Evolutionary conservation across 208 protist genomes (phyloP).

Genomic region (Acanthamoeba healyi): DNA sequence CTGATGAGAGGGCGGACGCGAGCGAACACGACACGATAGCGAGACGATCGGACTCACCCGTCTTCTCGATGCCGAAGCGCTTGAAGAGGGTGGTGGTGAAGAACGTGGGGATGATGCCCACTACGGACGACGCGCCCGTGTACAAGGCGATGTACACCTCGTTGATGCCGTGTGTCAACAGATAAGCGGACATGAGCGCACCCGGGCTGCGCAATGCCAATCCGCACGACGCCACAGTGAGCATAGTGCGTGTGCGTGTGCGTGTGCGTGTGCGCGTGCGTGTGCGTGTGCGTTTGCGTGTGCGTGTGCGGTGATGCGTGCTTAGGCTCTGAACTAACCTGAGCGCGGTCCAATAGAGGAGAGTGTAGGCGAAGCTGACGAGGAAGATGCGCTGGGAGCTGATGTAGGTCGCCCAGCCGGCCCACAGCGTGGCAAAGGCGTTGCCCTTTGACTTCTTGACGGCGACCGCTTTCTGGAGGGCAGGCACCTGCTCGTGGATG

Average conservation of each 20-base stretch:
- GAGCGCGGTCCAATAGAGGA: slow-evolving; percentile 60
- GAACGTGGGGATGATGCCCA: slow-evolving; percentile 64
- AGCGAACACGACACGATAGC: neutral
- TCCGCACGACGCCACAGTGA: no score
- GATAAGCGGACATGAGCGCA: slow-evolving; percentile 51
- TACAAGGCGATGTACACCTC: slow-evolving; percentile 43
- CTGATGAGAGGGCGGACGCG: neutral
- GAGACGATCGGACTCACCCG: neutral
- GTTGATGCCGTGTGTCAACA: slow-evolving; percentile 56
- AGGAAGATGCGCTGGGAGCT: slow-evolving; percentile 39
- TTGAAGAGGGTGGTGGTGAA: slow-evolving; percentile 50
- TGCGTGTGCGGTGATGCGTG: no score
- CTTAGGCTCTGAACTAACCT: no score
- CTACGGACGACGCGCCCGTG: neutral
- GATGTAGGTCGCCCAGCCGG: slow-evolving; percentile 10
- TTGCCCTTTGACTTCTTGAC: slow-evolving; percentile 16
- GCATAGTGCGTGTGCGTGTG: no score
- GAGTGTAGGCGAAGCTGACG: slow-evolving; percentile 55
- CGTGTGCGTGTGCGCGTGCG: no score
- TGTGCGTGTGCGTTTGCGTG: no score
- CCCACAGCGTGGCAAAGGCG: slow-evolving; percentile 2
- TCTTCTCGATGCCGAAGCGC: slow-evolving; percentile 32
- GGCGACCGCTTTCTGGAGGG: slow-evolving; percentile 2
- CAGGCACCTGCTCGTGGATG: neutral
- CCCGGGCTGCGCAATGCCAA: neutral